These are phyloP conservation scores for Capronia coronata DNA, from an alignment of 2,329 filamentous ascomycete genomes.

Conservation along the genomic window DNA sequence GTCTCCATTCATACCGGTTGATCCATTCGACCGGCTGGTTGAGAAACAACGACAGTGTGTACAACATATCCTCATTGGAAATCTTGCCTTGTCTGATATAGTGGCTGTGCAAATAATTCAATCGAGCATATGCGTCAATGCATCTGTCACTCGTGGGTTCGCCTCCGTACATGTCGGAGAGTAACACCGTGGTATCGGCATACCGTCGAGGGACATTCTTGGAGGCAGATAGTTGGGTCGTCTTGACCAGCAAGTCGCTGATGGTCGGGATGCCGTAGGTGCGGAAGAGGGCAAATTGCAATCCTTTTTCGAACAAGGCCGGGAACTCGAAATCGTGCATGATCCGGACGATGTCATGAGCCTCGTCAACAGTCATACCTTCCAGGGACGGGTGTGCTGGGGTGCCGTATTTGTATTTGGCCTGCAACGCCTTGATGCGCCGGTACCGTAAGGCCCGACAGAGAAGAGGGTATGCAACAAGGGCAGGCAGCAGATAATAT, in stretches of 20 bases:
- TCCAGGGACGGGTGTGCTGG: conserved; percentile 22
- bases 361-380: conserved; percentile 46
- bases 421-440: conserved; percentile 20
- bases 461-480: conserved; percentile 23
- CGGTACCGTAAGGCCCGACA: conserved; percentile 24
- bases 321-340: conserved; percentile 26
- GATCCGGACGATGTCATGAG: conserved; percentile 22
- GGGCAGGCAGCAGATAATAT: conserved; percentile 18
- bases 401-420: conserved; percentile 23
- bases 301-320: conserved; percentile 24
- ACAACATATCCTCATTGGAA: conserved; percentile 57
- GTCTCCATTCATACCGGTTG: conserved; percentile 62
- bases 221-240: conserved; percentile 43
- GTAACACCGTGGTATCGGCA: conserved; percentile 46
- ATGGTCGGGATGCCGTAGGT: conserved; percentile 54
- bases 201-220: conserved; percentile 49
- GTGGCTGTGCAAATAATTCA: conserved; percentile 56
- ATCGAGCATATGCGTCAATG: conserved; percentile 52
- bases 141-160: conserved; percentile 36
- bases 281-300: conserved; percentile 32
- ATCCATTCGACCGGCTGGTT: conserved; percentile 61
- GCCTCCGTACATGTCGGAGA: conserved; percentile 45
- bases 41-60: conserved; percentile 60
- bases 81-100: conserved; percentile 57
- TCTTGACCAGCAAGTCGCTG: conserved; percentile 45